phyloP scores from a whole-genome alignment of 108 stramenopile genomes.

The Poteriospumella lacustris region DNA sequence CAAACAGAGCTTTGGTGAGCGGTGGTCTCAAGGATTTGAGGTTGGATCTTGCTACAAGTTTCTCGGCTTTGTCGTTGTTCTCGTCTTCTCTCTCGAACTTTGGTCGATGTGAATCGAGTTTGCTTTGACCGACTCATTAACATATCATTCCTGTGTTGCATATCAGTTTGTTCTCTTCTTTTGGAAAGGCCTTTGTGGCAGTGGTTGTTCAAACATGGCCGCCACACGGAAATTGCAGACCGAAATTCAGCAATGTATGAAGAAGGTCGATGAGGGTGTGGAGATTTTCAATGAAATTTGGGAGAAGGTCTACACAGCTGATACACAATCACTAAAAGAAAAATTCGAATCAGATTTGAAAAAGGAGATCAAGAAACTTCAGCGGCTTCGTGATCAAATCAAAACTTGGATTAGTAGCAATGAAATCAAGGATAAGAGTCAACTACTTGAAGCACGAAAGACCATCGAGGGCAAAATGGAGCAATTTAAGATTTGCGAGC shows the following conservation, averaged over 20 bases:
- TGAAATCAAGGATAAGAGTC: slow-evolving; percentile 96
- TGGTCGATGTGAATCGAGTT: too few species aligned
- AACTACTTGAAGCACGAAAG: slow-evolving; percentile 53
- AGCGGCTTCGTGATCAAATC: slow-evolving; percentile 91
- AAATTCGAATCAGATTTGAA: slow-evolving; percentile 97
- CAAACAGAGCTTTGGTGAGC: too few species aligned
- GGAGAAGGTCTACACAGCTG: slow-evolving; percentile 92
- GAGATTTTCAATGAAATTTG: slow-evolving; percentile 94
- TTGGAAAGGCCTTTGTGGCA: neutral
- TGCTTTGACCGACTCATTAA: too few species aligned
- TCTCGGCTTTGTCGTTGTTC: too few species aligned
- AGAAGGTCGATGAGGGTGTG: slow-evolving; percentile 87
- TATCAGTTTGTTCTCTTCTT: neutral
- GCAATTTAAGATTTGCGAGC: slow-evolving; percentile 95
- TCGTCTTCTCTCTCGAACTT: too few species aligned
- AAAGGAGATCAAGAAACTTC: slow-evolving; percentile 98
- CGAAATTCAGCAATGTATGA: slow-evolving; percentile 55
- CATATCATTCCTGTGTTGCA: too few species aligned
- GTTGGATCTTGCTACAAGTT: too few species aligned
- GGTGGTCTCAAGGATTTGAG: too few species aligned
- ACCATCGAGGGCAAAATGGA: slow-evolving; percentile 98
- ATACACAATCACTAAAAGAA: slow-evolving; percentile 92
- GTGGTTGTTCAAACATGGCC: too few species aligned
- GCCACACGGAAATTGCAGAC: slow-evolving; percentile 38
- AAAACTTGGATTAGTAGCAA: slow-evolving; percentile 90